These are phyloP conservation scores for Phytophthora europaea DNA, from an alignment of 352 stramenopile genomes.

Conservation along the genomic window DNA sequence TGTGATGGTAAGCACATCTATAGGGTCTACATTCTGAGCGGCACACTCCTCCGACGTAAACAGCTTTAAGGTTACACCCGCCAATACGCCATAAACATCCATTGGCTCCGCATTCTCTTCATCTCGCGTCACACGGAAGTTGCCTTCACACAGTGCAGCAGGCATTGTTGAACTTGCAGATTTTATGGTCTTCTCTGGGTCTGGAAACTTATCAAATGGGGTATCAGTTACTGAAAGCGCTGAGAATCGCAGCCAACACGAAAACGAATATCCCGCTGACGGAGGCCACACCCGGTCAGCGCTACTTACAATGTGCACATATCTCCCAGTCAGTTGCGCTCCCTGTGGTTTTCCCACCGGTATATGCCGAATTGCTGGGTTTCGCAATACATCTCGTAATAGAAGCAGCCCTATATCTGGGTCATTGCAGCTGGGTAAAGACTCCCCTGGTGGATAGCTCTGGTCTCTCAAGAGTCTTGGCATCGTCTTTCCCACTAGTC, in stretches of 20 bases:
- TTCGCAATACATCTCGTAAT: conserved; percentile 52
- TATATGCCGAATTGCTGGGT: conserved; percentile 58
- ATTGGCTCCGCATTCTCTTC: conserved; percentile 44
- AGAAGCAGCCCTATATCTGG: conserved; percentile 57
- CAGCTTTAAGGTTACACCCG: conserved; percentile 63
- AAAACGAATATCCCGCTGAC: conserved; percentile 80
- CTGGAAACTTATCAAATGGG: background rate
- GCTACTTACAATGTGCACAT: conserved; percentile 74
- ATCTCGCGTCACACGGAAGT: conserved; percentile 50
- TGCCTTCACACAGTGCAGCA: conserved; percentile 72
- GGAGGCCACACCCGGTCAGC: conserved; percentile 74
- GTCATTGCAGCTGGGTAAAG: background rate
- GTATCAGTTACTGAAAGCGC: background rate
- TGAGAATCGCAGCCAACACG: conserved; percentile 78
- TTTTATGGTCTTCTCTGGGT: background rate
- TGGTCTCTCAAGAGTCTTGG: conserved; percentile 48
- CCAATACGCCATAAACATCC: conserved; percentile 69
- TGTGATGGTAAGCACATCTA: conserved; percentile 55
- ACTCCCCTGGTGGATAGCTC: conserved; percentile 7
- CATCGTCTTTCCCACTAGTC: conserved; percentile 65
- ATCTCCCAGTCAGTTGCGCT: conserved; percentile 60
- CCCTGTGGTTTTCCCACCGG: conserved; percentile 64
- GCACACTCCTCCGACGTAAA: conserved; percentile 60
- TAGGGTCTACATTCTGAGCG: conserved; percentile 37
- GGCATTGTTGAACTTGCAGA: conserved; percentile 24